Base-by-base conservation (phyloP, 2,329 filamentous ascomycete genomes). In the Alternaria conjuncta region DNA sequence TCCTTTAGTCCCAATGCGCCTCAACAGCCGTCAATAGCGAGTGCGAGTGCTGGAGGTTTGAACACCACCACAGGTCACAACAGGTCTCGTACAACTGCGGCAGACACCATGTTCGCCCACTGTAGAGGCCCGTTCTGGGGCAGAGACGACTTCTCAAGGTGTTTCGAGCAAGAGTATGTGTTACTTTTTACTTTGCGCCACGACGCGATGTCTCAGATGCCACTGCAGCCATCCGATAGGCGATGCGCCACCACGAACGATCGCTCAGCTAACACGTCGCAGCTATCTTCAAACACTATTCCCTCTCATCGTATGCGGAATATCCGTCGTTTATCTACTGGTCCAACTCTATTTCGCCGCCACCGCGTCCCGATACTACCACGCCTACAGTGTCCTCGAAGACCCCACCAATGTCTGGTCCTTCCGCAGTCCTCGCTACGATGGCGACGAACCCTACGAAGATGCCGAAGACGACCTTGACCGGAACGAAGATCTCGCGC, bases 241-340 rank as follows among this genome's bases (percentile, higher is more conserved):
- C 57, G 20, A 54, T 44, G 57, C 47, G 55, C 50, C 54, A 50
- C 28, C 60, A 41, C 41, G 5, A 28, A 61, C 13, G 46, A 23
- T 59, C n/a, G n/a, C 12, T n/a, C 6, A 20, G 32, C 58, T 57
- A 49, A 61, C 25, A 55, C 43, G 45, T 41, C 53, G 18, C 78
- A 95, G 92, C 79, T 94, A 92, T 79, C 87, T 97, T 57, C 90
- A 92, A 80, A 88, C 92, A 64, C 84, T 97, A 50, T 85, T 98
- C 58, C 96, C 96, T 58, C 83, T 96, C 64, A 82, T 90, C 65
- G 85, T 91, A 61, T 88, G 94, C 79, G 86, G 82, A 66, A 71
- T 91, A 25, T 98, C 96, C 7, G 78, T 94, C 69, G 77, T 92
- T 56, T 85, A 89, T 70, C 86, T 97, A 60, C 71, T 86, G 20